phyloP scores from a whole-genome alignment of 1,284 basidiomycete species.

The Marasmius oreades region DNA sequence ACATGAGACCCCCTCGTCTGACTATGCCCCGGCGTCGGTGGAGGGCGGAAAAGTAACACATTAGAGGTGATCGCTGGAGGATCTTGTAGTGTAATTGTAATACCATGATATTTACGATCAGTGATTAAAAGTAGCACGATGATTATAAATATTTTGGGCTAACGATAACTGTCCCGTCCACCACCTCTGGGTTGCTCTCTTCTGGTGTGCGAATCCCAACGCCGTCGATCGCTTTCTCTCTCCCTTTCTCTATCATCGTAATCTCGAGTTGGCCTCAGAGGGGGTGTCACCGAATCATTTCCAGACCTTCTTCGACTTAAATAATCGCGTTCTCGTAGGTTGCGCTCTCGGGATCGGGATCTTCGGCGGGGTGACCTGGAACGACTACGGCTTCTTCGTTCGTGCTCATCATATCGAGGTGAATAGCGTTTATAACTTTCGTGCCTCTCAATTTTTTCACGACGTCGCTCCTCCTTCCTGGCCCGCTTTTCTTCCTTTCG shows the following conservation, averaged over 20 bases:
- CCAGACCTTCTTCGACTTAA: not conserved
- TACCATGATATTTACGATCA: no score
- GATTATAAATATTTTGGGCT: not conserved
- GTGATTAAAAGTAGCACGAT: not conserved
- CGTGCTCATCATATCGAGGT: slow-evolving; percentile 21
- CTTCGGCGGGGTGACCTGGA: slow-evolving; percentile 39
- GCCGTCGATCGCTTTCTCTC: slow-evolving; percentile 45
- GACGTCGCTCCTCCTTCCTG: slow-evolving; percentile 43
- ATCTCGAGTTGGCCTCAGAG: slow-evolving; percentile 22
- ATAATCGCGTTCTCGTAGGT: slow-evolving; percentile 3
- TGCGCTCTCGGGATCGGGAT: slow-evolving; percentile 1
- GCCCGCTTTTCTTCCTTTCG: slow-evolving; percentile 59
- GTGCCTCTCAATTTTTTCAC: slow-evolving; percentile 21
- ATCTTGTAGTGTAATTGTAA: no score
- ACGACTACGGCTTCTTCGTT: slow-evolving; percentile 30
- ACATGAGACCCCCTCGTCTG: not conserved
- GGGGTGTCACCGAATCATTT: slow-evolving; percentile 19
- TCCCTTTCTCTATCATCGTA: slow-evolving; percentile 50
- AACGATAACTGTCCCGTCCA: not conserved
- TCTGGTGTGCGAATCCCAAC: slow-evolving; percentile 46
- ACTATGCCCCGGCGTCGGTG: not conserved
- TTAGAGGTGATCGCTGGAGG: no score
- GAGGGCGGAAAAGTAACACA: not conserved
- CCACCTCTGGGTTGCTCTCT: slow-evolving; percentile 26
- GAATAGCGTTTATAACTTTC: slow-evolving; percentile 20